Evolutionary conservation across 2,329 filamentous ascomycete genomes (phyloP).

Genomic region (Thelonectria rubi): DNA sequence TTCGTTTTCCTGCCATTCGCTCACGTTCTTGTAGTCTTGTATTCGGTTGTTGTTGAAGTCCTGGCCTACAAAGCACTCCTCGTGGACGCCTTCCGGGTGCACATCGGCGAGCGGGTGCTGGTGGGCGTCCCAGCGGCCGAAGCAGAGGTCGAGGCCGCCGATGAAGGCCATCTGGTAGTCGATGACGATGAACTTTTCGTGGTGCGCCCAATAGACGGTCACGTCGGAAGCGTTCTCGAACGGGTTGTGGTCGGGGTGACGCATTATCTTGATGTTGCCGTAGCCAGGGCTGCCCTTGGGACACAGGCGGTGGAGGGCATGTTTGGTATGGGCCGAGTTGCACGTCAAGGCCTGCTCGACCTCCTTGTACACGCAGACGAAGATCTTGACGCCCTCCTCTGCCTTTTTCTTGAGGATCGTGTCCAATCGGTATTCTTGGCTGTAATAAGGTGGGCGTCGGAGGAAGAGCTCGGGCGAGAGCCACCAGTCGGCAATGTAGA

Average conservation of each 20-base stretch:
- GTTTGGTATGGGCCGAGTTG: conserved; percentile 93
- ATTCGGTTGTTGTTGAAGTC: conserved; percentile 98
- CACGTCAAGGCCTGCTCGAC: conserved; percentile 84
- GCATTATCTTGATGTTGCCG: conserved; percentile 88
- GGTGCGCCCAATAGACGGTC: conserved; percentile 98
- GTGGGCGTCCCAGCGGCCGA: conserved; percentile 90
- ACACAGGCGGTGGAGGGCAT: conserved; percentile 80
- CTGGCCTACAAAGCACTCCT: conserved; percentile 93
- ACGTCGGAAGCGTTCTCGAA: conserved; percentile 94
- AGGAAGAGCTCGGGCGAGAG: conserved; percentile 88
- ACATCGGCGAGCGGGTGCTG: conserved; percentile 89
- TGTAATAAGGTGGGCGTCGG: conserved; percentile 80
- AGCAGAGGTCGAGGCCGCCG: conserved; percentile 93
- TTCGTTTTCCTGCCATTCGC: conserved; percentile 94
- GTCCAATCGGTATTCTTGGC: conserved; percentile 89
- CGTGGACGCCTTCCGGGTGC: conserved; percentile 81
- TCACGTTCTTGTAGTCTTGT: conserved; percentile 91
- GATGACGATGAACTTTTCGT: conserved; percentile 97
- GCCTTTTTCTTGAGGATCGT: conserved; percentile 86
- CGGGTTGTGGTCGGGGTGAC: conserved; percentile 94
- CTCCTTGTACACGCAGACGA: conserved; percentile 91
- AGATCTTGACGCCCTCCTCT: conserved; percentile 94
- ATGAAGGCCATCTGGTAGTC: conserved; percentile 93
- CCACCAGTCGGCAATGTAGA: conserved; percentile 99
- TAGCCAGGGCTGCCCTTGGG: conserved; percentile 82